phyloP scores from a whole-genome alignment of 805 yeast genomes.

The Yarrowia sp. region DNA sequence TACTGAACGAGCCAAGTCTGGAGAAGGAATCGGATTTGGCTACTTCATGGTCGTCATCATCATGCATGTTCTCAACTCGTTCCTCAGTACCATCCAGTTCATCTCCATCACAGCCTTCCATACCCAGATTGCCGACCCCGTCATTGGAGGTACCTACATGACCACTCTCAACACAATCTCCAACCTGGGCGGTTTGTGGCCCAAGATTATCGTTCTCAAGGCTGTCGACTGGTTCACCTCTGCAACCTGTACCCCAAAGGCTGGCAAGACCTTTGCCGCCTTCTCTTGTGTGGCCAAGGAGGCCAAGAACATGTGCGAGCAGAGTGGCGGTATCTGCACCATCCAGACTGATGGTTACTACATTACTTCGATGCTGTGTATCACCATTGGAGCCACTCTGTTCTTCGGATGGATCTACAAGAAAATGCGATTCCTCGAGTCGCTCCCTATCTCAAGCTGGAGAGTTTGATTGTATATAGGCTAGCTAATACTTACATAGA shows the following conservation, averaged over 20 bases:
- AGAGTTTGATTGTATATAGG: conserved; percentile 53
- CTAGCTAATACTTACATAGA: neutral
- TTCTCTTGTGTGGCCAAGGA: conserved; percentile 51
- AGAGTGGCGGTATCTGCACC: conserved; percentile 62
- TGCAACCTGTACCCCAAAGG: conserved; percentile 59
- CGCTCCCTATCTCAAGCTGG: conserved; percentile 79
- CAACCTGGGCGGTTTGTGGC: conserved; percentile 98
- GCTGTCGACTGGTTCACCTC: conserved; percentile 81
- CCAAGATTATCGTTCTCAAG: conserved; percentile 76
- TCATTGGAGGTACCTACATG: conserved; percentile 98
- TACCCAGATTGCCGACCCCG: conserved; percentile 93
- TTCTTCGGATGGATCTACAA: conserved; percentile 70
- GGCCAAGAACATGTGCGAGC: conserved; percentile 59
- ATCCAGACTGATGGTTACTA: conserved; percentile 82
- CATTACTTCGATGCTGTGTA: conserved; percentile 75
- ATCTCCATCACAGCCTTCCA: conserved; percentile 95
- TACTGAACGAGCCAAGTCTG: conserved; percentile 46
- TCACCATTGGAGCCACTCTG: conserved; percentile 66
- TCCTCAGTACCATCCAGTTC: conserved; percentile 94
- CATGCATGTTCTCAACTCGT: conserved; percentile 85
- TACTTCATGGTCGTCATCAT: conserved; percentile 77
- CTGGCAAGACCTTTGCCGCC: conserved; percentile 42
- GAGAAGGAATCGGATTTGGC: conserved; percentile 54
- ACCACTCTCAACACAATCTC: conserved; percentile 90
- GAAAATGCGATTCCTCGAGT: conserved; percentile 70